Evolutionary conservation across 225 moss, liverwort and hornwort species (phyloP).

Genomic region (Pleurozium schreberi): DNA sequence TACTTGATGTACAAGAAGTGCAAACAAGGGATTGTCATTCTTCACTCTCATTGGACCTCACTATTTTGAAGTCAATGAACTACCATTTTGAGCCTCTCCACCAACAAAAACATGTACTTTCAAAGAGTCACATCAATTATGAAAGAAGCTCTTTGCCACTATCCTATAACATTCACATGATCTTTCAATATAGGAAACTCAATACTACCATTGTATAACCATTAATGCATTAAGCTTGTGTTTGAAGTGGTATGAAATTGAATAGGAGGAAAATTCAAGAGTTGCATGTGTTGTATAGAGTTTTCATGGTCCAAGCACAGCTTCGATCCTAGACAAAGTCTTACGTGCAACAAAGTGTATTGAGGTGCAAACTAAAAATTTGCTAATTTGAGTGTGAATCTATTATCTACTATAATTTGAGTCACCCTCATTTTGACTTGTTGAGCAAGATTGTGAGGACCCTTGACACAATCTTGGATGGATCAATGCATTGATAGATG

Average conservation of each 20-base stretch:
- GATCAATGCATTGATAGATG: no score
- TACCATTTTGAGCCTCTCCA: not conserved
- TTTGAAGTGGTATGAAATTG: not conserved
- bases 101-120: not conserved
- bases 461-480: no score
- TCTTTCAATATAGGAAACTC: not conserved
- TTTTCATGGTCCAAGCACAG: not conserved
- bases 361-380: not conserved
- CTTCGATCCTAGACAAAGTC: not conserved
- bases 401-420: not conserved
- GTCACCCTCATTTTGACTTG: accelerated
- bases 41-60: not conserved
- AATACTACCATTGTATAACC: not conserved
- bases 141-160: not conserved
- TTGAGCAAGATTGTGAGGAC: not conserved
- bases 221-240: not conserved
- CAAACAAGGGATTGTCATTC: not conserved
- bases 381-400: not conserved
- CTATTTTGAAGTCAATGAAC: not conserved
- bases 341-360: not conserved
- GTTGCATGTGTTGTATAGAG: not conserved
- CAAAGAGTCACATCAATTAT: not conserved
- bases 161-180: accelerated
- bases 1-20: not conserved
- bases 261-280: not conserved